phyloP scores from a whole-genome alignment of 2,329 filamentous ascomycete genomes.

The Xylaria arbuscula region DNA sequence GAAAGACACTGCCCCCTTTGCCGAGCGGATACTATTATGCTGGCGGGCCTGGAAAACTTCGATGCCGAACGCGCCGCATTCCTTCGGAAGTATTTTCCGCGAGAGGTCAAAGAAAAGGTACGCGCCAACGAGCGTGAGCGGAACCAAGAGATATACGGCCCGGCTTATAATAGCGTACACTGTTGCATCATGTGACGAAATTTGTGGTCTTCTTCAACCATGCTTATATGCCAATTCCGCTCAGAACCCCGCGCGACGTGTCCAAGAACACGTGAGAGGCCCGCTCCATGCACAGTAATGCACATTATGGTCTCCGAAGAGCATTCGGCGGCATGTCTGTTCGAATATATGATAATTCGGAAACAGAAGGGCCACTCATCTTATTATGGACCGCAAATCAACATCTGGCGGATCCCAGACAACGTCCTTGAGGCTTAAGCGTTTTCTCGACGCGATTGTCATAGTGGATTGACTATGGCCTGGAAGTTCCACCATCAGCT shows the following conservation, averaged over 20 bases:
- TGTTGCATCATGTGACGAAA: constrained; percentile 68
- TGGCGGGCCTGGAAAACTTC: constrained; percentile 76
- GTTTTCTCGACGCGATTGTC: constrained; percentile 45
- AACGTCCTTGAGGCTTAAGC: constrained; percentile 50
- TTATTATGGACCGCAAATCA: constrained; percentile 43
- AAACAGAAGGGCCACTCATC: constrained; percentile 42
- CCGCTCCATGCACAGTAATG: too few relatives aligned
- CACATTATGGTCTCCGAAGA: too few relatives aligned
- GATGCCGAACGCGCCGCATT: constrained; percentile 76
- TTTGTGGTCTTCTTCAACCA: background rate
- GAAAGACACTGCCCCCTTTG: constrained; percentile 81
- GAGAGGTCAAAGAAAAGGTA: constrained; percentile 74
- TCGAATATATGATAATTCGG: background rate
- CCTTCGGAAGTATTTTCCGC: constrained; percentile 79
- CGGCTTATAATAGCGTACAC: constrained; percentile 68
- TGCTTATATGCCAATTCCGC: background rate
- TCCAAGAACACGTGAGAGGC: too few relatives aligned
- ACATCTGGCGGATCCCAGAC: constrained; percentile 55
- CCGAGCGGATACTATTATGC: constrained; percentile 75
- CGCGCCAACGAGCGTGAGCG: constrained; percentile 79
- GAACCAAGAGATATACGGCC: constrained; percentile 78
- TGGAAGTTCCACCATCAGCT: constrained; percentile 40
- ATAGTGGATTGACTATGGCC: constrained; percentile 34
- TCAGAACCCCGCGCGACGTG: background rate
- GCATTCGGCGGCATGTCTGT: too few relatives aligned